Evolutionary conservation across 345 rosid genomes (phyloP), one percentile per base, ranked within the genome.

Genomic region (Turnera subulata): DNA sequence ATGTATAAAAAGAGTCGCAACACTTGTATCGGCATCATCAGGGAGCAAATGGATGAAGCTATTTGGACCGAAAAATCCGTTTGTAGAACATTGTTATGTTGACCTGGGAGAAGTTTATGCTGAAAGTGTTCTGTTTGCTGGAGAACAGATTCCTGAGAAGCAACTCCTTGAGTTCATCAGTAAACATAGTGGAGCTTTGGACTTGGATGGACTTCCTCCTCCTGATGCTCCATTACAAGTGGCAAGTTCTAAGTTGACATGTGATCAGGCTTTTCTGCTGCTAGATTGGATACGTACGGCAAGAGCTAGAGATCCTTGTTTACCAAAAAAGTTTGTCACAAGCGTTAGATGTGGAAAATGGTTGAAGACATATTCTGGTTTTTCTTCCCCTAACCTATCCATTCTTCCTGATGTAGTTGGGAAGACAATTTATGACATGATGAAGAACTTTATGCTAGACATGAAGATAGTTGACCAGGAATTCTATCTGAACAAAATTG

Each of bases 21-120:
- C 65, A 47, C 55, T 61, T 24, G 57, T 50, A 22, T 12, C 56
- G 19, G 65, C n/a, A n/a, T n/a, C 65, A 32, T 50, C 39, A 4
- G 26, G 49, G 17, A 61, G 57, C 65, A 61, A 61, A 50, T 61
- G 65, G 65, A 25, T 1, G 25, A 50, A 50, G 46, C 23, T 61
- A 18, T 40, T 50, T 1, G 48, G 39, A 19, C 25, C 17, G 48
- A 2, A 6, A 12, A 61, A 61, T 50, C 56, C 50, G 24, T n/a
- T n/a, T 38, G 18, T 17, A 6, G 18, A 23, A 16, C 14, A 42
- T 4, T 5, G 21, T 11, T n/a, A n/a, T n/a, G n/a, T n/a, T n/a
- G n/a, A n/a, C n/a, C n/a, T n/a, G n/a, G n/a, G n/a, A n/a, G n/a
- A 35, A 6, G 45, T 33, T 9, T 59, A 59, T 24, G 46, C 22